Percentiles rank a stretch among this genome's conserved stretches.
These are phyloP conservation scores for Ilex paraguariensis DNA, from an alignment of 305 asterid genomes.

Conservation along the genomic window DNA sequence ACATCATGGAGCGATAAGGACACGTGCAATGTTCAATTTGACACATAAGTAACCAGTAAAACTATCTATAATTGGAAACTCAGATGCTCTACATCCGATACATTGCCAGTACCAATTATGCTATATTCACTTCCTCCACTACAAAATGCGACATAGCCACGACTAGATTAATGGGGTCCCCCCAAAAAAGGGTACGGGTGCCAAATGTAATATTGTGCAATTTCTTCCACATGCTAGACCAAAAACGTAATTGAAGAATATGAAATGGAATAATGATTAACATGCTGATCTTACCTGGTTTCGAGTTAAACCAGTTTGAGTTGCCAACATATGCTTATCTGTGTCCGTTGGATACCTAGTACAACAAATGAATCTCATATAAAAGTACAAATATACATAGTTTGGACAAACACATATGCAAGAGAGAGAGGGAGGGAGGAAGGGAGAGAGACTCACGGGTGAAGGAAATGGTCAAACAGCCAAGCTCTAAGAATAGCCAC, in stretches of 20 bases:
- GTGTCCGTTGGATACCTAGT: slow-evolving; percentile 78
- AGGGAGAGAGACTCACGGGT: slow-evolving; percentile 49
- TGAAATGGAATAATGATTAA: too few relatives aligned
- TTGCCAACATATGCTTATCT: slow-evolving; percentile 80
- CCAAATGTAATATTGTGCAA: background rate
- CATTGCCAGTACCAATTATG: too few relatives aligned
- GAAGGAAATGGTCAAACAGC: slow-evolving; percentile 92
- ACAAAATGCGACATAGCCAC: too few relatives aligned
- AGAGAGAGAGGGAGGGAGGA: background rate
- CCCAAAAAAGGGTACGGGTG: too few relatives aligned
- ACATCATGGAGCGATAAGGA: background rate
- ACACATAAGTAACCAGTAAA: background rate
- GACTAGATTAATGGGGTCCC: too few relatives aligned
- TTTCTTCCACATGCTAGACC: background rate
- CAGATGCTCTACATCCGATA: background rate
- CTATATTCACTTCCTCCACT: too few relatives aligned
- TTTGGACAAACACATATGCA: background rate
- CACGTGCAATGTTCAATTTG: background rate
- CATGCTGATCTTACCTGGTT: slow-evolving; percentile 50
- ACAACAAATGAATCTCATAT: background rate
- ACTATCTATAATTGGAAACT: background rate
- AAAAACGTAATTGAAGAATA: background rate
- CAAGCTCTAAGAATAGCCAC: slow-evolving; percentile 80
- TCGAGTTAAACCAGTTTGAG: slow-evolving; percentile 81
- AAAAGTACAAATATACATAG: background rate